A percentile compares a stretch with the other conserved stretches of the same genome.
Conservation (phyloP, 306 rosid genomes). For the Casuarina glauca region DNA sequence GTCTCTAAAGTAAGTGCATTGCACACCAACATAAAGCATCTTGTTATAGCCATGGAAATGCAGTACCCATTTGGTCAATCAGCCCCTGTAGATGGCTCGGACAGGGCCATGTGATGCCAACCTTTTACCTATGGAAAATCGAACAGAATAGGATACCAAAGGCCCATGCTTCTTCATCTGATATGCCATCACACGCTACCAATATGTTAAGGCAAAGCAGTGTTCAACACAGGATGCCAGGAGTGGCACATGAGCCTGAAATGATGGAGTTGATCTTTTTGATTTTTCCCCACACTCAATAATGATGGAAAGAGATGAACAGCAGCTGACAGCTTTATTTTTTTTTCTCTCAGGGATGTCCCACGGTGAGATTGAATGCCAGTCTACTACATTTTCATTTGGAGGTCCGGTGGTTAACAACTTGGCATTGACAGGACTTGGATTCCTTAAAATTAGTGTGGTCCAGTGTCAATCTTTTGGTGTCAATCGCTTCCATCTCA, state of each 20-base stretch:
- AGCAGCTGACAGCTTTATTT: constrained; percentile 10
- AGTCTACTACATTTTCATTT: neutral
- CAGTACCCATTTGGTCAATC: neutral
- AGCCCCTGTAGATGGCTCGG: neutral
- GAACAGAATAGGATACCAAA: neutral
- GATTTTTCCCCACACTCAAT: constrained; percentile 6
- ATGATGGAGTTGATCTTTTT: constrained; percentile 13
- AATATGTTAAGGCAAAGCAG: neutral
- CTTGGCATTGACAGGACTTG: neutral
- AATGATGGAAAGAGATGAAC: constrained; percentile 10
- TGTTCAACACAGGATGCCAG: neutral
- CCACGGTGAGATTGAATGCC: constrained; percentile 1
- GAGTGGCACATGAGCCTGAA: constrained; percentile 12
- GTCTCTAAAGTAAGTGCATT: neutral
- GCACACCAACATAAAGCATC: neutral
- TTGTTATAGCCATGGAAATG: neutral
- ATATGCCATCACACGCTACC: neutral
- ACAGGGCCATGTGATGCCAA: neutral
- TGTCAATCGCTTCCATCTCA: too few species aligned
- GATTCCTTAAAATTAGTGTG: neutral
- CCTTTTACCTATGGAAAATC: neutral
- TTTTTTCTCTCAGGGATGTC: neutral
- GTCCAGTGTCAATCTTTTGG: neutral
- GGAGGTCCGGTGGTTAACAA: neutral
- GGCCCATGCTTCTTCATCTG: neutral